Evolutionary conservation across 345 rosid genomes (phyloP).

Genomic region (Lagerstroemia speciosa): DNA sequence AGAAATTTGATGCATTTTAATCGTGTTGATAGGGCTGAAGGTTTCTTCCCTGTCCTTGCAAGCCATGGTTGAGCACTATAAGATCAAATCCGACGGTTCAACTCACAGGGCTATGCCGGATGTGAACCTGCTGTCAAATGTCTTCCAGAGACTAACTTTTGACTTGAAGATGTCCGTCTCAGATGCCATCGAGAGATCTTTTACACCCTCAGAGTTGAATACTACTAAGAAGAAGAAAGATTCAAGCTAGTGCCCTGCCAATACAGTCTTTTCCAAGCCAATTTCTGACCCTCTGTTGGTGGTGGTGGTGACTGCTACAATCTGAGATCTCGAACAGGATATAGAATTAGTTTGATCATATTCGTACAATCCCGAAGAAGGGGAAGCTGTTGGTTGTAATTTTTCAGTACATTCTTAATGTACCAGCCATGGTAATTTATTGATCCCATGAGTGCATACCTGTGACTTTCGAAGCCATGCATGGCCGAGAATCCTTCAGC

Average conservation of each 20-base stretch:
- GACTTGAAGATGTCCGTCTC: constrained; percentile 47
- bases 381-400: neutral
- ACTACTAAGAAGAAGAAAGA: constrained; percentile 41
- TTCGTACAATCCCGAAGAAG: neutral
- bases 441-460: neutral
- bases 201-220: constrained; percentile 31
- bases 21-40: constrained; percentile 25
- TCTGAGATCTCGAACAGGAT: neutral
- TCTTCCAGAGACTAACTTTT: constrained; percentile 59
- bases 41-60: constrained; percentile 27
- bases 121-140: constrained; percentile 42
- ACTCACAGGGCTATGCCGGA: constrained; percentile 92
- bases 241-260: constrained; percentile 10
- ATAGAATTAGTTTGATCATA: neutral
- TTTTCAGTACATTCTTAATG: neutral
- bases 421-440: neutral
- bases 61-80: constrained; percentile 37
- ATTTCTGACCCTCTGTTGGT: neutral
- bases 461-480: too few relatives aligned
- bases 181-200: constrained; percentile 39
- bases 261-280: neutral
- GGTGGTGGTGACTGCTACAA: neutral
- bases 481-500: too few relatives aligned
- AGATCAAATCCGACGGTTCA: constrained; percentile 34
- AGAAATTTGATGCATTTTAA: neutral